Conservation (phyloP, 768 basidiomycete species). For the Psilocybe tampanensis region DNA sequence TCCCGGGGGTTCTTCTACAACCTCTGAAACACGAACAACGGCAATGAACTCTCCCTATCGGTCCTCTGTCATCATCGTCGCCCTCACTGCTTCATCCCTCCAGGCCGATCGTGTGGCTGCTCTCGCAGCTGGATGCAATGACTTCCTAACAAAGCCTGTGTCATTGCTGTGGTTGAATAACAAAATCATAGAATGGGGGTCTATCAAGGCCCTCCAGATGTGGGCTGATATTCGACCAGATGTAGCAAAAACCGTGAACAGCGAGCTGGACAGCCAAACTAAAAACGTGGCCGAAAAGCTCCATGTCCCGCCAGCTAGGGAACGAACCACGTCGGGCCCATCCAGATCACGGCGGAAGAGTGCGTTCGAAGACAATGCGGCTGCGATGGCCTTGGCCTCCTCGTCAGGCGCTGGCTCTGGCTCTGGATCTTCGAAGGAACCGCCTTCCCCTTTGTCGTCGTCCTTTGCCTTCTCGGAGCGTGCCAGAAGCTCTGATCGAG, state of each 20-base stretch:
- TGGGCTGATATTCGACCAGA: conserved; percentile 84
- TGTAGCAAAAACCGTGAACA: conserved; percentile 38
- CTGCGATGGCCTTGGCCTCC: conserved; percentile 22
- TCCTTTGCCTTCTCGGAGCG: conserved; percentile 2
- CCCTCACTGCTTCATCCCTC: conserved; percentile 96
- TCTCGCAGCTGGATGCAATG: conserved; percentile 98
- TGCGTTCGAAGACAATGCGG: conserved; percentile 26
- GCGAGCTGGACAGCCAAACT: conserved; percentile 42
- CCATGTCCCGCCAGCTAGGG: conserved; percentile 31
- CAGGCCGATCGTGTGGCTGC: conserved; percentile 95
- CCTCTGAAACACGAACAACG: conserved; percentile 45
- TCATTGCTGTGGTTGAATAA: conserved; percentile 93
- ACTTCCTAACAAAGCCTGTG: conserved; percentile 97
- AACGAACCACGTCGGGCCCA: conserved; percentile 33
- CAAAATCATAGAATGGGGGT: conserved; percentile 99
- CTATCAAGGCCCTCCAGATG: conserved; percentile 92
- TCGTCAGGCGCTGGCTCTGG: conserved; percentile 22
- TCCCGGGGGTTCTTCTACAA: conserved; percentile 31
- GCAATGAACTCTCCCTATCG: conserved; percentile 69
- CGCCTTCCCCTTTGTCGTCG: conserved; percentile 14
- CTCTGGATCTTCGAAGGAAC: conserved; percentile 7
- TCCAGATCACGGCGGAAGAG: conserved; percentile 19
- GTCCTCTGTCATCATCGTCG: conserved; percentile 97
- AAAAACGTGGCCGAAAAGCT: conserved; percentile 48
- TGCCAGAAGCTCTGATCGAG: too few relatives aligned